Base-by-base conservation (phyloP, 78 protist genomes). In the Dictyostelium intermedium region DNA sequence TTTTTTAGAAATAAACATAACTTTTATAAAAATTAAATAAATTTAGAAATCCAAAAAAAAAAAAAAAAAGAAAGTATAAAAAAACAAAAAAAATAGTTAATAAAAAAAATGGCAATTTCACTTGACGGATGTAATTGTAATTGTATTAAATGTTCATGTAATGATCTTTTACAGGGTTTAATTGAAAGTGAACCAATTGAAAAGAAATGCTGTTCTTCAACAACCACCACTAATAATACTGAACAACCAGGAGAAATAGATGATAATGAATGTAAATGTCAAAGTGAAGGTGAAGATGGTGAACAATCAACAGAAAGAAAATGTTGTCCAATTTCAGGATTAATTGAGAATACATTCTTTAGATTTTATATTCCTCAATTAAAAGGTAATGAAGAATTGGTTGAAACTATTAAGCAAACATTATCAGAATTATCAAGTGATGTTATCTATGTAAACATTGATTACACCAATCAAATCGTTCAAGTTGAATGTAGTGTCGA, bases 71-170 rank as follows among this genome's bases (percentile, higher is more conserved):
- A 39, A 39, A 39, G 43, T 5, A 50, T 5, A 16, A 16, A 50
- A 50, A 50, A 50, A 50, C 0, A 50, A 16, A 50, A 50, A 16
- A 66, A 66, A 13, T 13, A 72, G 34, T 34, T 34, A 72, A 72
- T 27, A 72, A 16, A 34, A 77, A 76, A 76, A 23, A 82, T 82
- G 86, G 86, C 86, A 34, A 82, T 82, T 47, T 82, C 74, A 56
- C 39, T 60, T 34, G 86, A 82, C 20, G 66, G 35, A 34, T 82
- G 86, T 35, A 56, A 32, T 56, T 82, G 86, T 23, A 32, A 25
- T 56, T 82, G 86, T 63, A 10, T 60, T 14, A 25, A 25, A 50
- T 82, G 86, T 34, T 23, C 35, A 23, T 82, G 86, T 56, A 82
- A 82, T 23, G 86, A 82, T 23, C 39, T 82, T 7, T 50, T 82